Base-by-base conservation (phyloP, 495 filamentous ascomycete species). In the Platismatia glauca region DNA sequence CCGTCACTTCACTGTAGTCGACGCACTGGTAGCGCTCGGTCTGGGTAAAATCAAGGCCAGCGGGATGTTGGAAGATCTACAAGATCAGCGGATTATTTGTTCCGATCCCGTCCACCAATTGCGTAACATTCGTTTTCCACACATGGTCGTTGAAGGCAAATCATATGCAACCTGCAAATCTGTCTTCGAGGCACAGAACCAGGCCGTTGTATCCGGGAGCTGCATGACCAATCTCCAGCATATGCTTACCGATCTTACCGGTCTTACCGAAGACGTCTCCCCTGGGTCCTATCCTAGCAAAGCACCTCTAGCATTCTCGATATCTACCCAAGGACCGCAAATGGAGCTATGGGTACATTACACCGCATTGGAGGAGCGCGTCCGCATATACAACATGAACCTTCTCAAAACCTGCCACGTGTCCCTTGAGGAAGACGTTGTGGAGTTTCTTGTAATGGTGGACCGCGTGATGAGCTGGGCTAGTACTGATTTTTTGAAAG, bases 121-220 rank as follows among this genome's bases (percentile, higher is more conserved):
- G 9, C 29, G 58, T 16, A 11, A 50, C 3, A 33, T 67, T 18
- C 22, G 60, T 1, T 67, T 69, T 29, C 65, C 67, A n/a, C 7
- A 58, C 34, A 18, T 64, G 1, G 64, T 70, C 1, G 46, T 70
- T 35, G 67, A 70, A 41, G 66, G 63, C 12, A 70, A 69, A 34
- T 34, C 63, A 15, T 70, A 70, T 48, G 33, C 67, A 0, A 70
- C 68, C 1, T 64, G 68, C 27, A 66, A 69, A 57, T 13, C 53
- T 24, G 31, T 69, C n/a, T 69, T 69, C 37, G 68, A 69, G 39
- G 67, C 67, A 34, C 33, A 70, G 38, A 70, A 70, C 35, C 67
- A 70, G 58, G 67, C 68, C 41, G 60, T 39, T 56, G 70, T 72
- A 35, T 72, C 70, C 53, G 70, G 70, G 69, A 59, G 61, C 61